Evolutionary conservation across 441 rosid species (phyloP), one percentile per base, ranked within the genome.

Genomic region (Breynia disticha): DNA sequence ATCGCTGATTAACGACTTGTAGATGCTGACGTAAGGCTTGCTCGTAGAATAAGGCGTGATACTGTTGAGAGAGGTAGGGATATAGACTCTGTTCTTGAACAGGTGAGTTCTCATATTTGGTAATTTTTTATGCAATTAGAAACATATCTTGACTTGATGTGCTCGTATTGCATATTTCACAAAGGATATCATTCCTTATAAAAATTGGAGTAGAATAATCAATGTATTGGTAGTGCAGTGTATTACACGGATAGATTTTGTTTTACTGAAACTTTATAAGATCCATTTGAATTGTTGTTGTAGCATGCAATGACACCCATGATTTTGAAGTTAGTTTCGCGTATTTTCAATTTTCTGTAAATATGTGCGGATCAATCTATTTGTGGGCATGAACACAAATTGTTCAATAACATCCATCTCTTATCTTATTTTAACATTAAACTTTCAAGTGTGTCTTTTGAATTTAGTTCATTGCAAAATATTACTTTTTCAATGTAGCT

Each of bases 1-100:
- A 5, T 18, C 61, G 43, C 57, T 60, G 22, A 52, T 65, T 54
- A 56, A 39, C 66, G 66, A 63, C 37, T 74, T 72, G 52, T 75
- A 87, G 96, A 87, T 82, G 90, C 94, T 66, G 96, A 87, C 66
- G 96, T 87, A 75, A 84, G 96, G 74, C 90, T 87, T 72, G 94
- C 94, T 76, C 87, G 94, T 37, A 77, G 96, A 80, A 82, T 87
- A 67, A 76, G 84, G 55, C 86, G 94, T 67, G 96, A 84, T 62
- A 87, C 86, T 0, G 86, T 82, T 67, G 84, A 84, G 74, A 79
- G 94, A 76, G 90, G 90, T 58, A 72, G 96, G 72, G 96, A 87
- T 57, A 59, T 87, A 52, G 66, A 76, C 71, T 84, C 96, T 68
- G 96, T 87, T 53, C 96, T 87, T 71, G 93, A 84, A 72, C 89